Conservation (phyloP, 805 yeast genomes). For the Candida parachauliodes region DNA sequence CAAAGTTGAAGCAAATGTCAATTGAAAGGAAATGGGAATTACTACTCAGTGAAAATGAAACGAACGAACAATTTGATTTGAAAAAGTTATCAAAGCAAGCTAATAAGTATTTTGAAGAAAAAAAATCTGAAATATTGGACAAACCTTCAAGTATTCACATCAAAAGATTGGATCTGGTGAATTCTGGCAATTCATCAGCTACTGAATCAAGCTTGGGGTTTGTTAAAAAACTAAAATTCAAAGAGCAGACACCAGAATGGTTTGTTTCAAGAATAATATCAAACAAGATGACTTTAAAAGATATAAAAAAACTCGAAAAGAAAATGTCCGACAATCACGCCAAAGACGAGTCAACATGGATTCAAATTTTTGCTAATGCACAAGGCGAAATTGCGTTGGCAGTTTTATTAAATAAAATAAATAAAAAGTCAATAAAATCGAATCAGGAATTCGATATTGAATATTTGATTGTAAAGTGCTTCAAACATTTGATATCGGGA, state of each 20-base stretch:
- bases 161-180: slow-evolving; percentile 3
- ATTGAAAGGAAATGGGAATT: slow-evolving; percentile 42
- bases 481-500: slow-evolving; percentile 30
- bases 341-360: slow-evolving; percentile 25
- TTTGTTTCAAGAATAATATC: slow-evolving; percentile 35
- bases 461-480: slow-evolving; percentile 34
- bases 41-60: slow-evolving; percentile 37
- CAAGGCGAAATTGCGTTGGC: slow-evolving; percentile 44
- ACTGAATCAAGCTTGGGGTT: not conserved
- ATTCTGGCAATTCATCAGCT: slow-evolving; percentile 7
- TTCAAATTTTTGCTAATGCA: slow-evolving; percentile 29
- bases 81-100: slow-evolving; percentile 15
- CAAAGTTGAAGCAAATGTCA: slow-evolving; percentile 28
- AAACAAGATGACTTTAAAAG: slow-evolving; percentile 28
- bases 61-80: slow-evolving; percentile 34
- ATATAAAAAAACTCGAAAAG: slow-evolving; percentile 33
- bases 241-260: slow-evolving; percentile 42
- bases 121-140: not conserved
- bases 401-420: slow-evolving; percentile 34
- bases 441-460: slow-evolving; percentile 44
- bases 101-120: slow-evolving; percentile 1
- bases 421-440: slow-evolving; percentile 40
- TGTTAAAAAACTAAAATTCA: slow-evolving; percentile 19
- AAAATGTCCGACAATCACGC: slow-evolving; percentile 21
- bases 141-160: no score